Base-by-base conservation (phyloP, 352 stramenopile species). In the Phytopythium ostracodes region DNA sequence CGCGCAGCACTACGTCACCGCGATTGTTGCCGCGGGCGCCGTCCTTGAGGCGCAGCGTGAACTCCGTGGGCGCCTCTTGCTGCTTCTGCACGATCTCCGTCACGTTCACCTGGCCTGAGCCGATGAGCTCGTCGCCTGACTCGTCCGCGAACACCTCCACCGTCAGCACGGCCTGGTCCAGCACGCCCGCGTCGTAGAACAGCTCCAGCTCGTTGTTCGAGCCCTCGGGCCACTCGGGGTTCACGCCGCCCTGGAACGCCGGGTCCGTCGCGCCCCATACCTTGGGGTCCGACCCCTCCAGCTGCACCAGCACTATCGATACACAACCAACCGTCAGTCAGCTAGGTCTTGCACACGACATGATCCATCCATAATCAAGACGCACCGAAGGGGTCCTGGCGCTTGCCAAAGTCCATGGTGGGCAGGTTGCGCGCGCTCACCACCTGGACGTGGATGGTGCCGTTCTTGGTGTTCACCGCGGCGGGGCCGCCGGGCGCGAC, bases 121-220 rank as follows among this genome's bases (percentile, higher is more conserved):
- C 84, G 49, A 94, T 87, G 52, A 91, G 72, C 22, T 90, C 77
- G 33, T 90, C 81, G 8, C 76, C 78, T 47, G 77, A 85, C 57
- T 94, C 84, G 31, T 92, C 69, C 59, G 81, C 75, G 64, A 79
- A 94, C 24, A 91, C 82, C 50, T 92, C 82, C 31, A 94, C 68
- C 11, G 76, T 89, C 43, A 94, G 46, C 22, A 65, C 58, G 2
- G 71, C 72, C n/a, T 90, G 83, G n/a, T 71, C 68, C 44, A 79
- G 73, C 33, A 72, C 33, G 47, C 56, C 75, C 49, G 76, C 81
- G 59, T 94, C 81, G 63, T 84, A 94, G 64, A 84, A 92, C 38
- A 94, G 76, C 67, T 94, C 85, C n/a, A 94, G 59, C 64, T 92
- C 81, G 62, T 88, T 87, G 76, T 91, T 92, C 24, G 75, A 67